Evolutionary conservation across 1,284 basidiomycete genomes (phyloP), one percentile per base, ranked within the genome.

Genomic region (Melanopsichium pennsylvanicum): DNA sequence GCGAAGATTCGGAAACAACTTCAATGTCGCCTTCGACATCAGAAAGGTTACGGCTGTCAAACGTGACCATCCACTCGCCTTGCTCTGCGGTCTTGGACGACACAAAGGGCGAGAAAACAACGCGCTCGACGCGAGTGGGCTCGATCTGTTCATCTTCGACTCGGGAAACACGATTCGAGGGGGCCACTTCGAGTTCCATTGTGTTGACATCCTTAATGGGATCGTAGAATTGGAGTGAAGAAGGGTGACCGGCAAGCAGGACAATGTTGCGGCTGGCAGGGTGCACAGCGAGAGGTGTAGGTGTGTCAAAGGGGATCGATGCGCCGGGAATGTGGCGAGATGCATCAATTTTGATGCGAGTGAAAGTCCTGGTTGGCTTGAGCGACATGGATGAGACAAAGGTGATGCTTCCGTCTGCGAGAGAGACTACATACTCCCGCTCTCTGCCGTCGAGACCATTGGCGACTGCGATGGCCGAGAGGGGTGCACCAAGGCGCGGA

Each of bases 181-280:
- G 92, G 0, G 91, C 89, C 4, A 99, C 87, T 81, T 98, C 94
- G 22, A 98, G 85, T 82, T 99, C 95, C 42, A 88, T 88, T 1
- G 92, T 76, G 3, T 94, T 85, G 43, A 86, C 85, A 26, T 89
- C 89, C 8, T 87, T 86, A 12, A 85, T 82, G 0, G 90, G 88
- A 27, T 92, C 90, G 83, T 92, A 94, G 36, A 92, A 88, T 83
- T 98, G 96, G 36, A 99, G 84, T 12, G 92, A 92, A 5, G 94
- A 95, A 0, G 93, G 90, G 79, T 98, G 93, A 0, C 94, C 95
- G 0, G 95, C 93, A 0, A 92, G 90, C 15, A 98, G 86, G 54
- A 97, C 86, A 22, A 78, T 38, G 18, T 74, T 66, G 36, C 75
- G 69, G n/a, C 67, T 70, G 18, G 62, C 47, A 2, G 72, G 76